A percentile compares a stretch with the other conserved stretches of the same genome.
Evolutionary conservation across 139 green algal species (phyloP).

Genomic region (Coccomyxa sp.): DNA sequence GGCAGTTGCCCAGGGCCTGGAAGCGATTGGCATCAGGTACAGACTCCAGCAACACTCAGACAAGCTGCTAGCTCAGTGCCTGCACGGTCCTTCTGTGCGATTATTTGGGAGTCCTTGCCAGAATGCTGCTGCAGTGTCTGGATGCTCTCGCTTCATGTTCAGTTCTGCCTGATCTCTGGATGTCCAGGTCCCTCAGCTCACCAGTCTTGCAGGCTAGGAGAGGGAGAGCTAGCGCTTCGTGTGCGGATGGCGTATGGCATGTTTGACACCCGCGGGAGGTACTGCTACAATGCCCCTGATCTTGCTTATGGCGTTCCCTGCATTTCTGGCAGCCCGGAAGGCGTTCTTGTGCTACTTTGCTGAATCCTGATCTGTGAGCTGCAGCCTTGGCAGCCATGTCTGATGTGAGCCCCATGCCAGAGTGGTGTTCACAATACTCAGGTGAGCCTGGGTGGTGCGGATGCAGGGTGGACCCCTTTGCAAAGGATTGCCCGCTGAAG

Average conservation of each 20-base stretch:
- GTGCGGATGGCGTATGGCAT: slow-evolving; percentile 80
- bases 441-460: not conserved
- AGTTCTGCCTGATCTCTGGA: too few species aligned
- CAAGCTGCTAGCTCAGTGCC: too few species aligned
- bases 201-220: too few species aligned
- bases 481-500: slow-evolving; percentile 77
- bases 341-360: not conserved
- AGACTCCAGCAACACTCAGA: too few species aligned
- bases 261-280: slow-evolving; percentile 88
- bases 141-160: too few species aligned
- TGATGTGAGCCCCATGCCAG: too few species aligned
- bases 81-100: too few species aligned
- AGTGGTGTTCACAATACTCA: not conserved
- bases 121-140: too few species aligned
- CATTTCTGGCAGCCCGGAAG: not conserved
- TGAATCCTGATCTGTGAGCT: not conserved
- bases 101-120: too few species aligned
- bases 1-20: slow-evolving; percentile 8
- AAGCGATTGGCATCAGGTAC: slow-evolving; percentile 16
- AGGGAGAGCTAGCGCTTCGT: slow-evolving; percentile 17
- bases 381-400: not conserved
- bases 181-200: too few species aligned
- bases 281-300: not conserved
- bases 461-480: slow-evolving; percentile 77
- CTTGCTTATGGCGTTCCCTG: too few species aligned